A percentile compares a stretch with the other conserved stretches of the same genome.
These are phyloP conservation scores for Adansonia rubrostipa DNA, from an alignment of 441 rosid species.

Conservation along the genomic window DNA sequence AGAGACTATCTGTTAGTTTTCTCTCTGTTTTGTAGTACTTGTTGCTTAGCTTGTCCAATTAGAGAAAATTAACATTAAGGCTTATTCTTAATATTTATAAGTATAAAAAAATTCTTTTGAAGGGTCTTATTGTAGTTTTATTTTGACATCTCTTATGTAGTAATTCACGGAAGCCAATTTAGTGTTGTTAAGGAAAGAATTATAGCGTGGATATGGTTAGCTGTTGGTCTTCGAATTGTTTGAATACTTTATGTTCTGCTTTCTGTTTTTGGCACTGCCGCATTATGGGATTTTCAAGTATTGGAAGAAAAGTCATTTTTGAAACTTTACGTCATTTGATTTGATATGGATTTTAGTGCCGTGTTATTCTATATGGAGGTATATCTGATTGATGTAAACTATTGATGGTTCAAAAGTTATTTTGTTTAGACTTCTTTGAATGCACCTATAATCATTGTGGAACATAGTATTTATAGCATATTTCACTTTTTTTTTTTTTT, in stretches of 20 bases:
- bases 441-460: neutral
- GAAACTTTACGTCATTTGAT: neutral
- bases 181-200: neutral
- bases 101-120: neutral
- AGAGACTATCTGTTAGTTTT: neutral
- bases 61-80: neutral
- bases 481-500: neutral
- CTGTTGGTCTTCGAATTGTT: neutral
- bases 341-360: neutral
- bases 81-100: neutral
- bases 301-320: neutral
- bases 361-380: neutral
- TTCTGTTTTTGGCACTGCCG: neutral
- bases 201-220: neutral
- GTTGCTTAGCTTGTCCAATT: neutral
- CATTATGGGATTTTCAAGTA: neutral
- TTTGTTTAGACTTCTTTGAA: neutral
- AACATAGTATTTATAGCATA: neutral
- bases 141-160: neutral
- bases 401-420: neutral
- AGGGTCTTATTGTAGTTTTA: neutral
- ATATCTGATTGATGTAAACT: neutral
- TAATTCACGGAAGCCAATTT: neutral
- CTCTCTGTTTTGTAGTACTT: neutral
- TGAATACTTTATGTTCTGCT: neutral